Evolutionary conservation across 257 asterid species (phyloP).

Genomic region (Solanum infundibuliforme): DNA sequence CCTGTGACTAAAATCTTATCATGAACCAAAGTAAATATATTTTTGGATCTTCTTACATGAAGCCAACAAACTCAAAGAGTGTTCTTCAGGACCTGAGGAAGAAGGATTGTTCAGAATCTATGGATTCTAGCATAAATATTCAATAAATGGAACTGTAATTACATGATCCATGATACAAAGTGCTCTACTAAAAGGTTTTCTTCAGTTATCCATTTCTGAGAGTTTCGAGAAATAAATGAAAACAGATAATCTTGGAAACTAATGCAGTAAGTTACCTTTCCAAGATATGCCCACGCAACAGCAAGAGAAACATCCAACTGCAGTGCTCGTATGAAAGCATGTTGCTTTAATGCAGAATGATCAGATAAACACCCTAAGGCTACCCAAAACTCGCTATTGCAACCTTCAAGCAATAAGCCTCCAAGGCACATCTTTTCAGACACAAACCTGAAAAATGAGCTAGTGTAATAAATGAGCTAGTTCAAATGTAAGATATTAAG

Average conservation of each 20-base stretch:
- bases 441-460: constrained; percentile 48
- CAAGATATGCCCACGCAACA: constrained; percentile 94
- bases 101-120: neutral
- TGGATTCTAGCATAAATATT: neutral
- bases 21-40: neutral
- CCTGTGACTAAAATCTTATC: neutral
- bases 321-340: constrained; percentile 82
- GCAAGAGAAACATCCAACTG: constrained; percentile 87
- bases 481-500: constrained; percentile 1
- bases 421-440: constrained; percentile 97
- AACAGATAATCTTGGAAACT: neutral
- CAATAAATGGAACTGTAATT: neutral
- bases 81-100: neutral
- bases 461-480: constrained; percentile 18
- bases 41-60: neutral
- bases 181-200: neutral
- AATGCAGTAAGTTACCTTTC: constrained; percentile 51
- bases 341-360: constrained; percentile 60
- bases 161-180: neutral
- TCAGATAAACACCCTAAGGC: constrained; percentile 79
- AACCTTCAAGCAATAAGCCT: constrained; percentile 70
- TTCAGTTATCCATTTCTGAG: neutral
- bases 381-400: constrained; percentile 88
- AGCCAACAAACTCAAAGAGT: neutral
- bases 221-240: neutral